These are phyloP conservation scores for Aristolochia californica DNA, from an alignment of 164 flowering plant species.

Conservation along the genomic window DNA sequence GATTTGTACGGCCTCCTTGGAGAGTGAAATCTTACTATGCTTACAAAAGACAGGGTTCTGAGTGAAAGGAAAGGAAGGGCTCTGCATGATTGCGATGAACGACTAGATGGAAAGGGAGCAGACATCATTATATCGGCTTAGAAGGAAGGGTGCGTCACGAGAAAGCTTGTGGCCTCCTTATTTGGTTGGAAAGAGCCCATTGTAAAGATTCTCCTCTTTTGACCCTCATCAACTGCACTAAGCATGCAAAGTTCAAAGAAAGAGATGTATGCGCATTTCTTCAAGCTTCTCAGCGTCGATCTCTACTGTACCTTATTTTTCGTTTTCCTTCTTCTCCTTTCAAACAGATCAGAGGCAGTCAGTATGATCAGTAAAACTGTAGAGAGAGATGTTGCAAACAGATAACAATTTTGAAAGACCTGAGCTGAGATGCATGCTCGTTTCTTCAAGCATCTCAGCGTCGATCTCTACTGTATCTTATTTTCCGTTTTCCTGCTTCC, in stretches of 20 bases:
- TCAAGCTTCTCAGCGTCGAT: no score
- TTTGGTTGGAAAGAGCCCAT: slow-evolving; percentile 33
- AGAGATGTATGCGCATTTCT: not conserved
- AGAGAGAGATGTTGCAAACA: no score
- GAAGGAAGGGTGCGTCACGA: slow-evolving; percentile 27
- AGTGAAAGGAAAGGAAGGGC: slow-evolving; percentile 8
- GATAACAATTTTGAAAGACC: no score
- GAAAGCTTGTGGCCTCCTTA: slow-evolving; percentile 25
- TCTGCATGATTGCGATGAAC: slow-evolving; percentile 27
- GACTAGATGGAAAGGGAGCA: slow-evolving; percentile 16
- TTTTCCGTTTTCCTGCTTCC: no score
- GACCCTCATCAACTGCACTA: slow-evolving; percentile 12
- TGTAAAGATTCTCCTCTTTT: slow-evolving; percentile 15
- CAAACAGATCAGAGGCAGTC: no score
- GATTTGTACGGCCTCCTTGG: slow-evolving; percentile 21
- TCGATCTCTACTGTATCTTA: no score
- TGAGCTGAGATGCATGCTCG: no score
- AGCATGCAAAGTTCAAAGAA: slow-evolving; percentile 1
- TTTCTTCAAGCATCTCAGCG: no score
- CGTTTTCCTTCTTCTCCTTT: no score
- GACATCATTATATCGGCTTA: slow-evolving; percentile 28
- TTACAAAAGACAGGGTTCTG: slow-evolving; percentile 11
- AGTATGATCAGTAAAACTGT: no score
- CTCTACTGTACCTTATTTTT: no score
- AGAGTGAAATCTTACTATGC: slow-evolving; percentile 34